Base-by-base conservation (phyloP, 2,329 filamentous ascomycete species). In the Fusarium bulbicola region DNA sequence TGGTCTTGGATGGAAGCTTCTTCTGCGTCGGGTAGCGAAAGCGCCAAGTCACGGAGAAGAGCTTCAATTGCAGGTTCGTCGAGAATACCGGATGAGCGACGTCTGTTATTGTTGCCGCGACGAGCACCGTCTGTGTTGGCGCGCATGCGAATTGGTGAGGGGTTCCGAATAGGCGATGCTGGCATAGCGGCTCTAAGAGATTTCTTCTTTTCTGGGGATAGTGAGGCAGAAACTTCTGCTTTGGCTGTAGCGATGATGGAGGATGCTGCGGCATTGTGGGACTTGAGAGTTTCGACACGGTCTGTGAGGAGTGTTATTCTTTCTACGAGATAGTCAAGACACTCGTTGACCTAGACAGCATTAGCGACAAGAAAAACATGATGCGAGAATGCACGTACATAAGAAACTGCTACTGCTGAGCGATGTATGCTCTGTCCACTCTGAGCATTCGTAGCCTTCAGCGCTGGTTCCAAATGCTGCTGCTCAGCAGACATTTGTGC, bases 401-500 rank as follows among this genome's bases (percentile, higher is more conserved):
- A 90, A 75, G 82, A 78, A 4, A 89, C 74, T 6, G 87, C 87
- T 10, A 82, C 81, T 1, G 83, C 81, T 1, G 87, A 85, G 39
- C 84, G 84, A 15, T 79, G 80, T n/a, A 86, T 72, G 28, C 81
- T 84, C 42, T 85, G 82, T 2, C 84, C 83, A 56, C 84, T 85
- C 62, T 81, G 84, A 6, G 82, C 79, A 12, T 85, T 80, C 9
- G 87, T 78, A 1, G 84, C 81, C 62, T 82, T 81, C 11, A 89
- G 81, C 3, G 91, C 89, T 0, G 92, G 91, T 66, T 89, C 87
- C 10, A 92, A 84, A 73, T 91, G 87, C 77, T 92, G 90, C 74
- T 92, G 88, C 72, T 93, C 90, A 2, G 91, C 86, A 1, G 91
- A 89, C 89, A 94, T 93, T 70, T 92, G 89, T 12, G 91, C 88